Evolutionary conservation across 805 yeast genomes (phyloP).

Genomic region (Kazachstania bromeliacearum): DNA sequence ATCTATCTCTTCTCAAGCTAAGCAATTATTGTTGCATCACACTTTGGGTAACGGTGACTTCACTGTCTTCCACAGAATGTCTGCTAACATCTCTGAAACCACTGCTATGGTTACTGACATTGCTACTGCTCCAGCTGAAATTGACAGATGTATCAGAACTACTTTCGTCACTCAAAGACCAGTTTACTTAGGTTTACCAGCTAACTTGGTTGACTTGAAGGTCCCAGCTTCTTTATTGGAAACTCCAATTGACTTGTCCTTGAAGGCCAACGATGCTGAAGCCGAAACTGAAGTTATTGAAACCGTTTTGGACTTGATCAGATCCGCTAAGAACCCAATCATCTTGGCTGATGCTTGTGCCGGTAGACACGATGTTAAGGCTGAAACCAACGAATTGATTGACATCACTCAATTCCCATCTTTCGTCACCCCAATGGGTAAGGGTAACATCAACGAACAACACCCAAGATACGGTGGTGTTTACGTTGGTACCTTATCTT

Average conservation of each 20-base stretch:
- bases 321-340: conserved; percentile 56
- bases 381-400: conserved; percentile 55
- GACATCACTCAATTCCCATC: conserved; percentile 68
- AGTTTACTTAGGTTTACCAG: conserved; percentile 74
- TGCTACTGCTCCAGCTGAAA: conserved; percentile 54
- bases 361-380: conserved; percentile 58
- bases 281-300: conserved; percentile 57
- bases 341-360: conserved; percentile 85
- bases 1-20: conserved; percentile 60
- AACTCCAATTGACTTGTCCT: conserved; percentile 53
- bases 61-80: conserved; percentile 72
- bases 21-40: conserved; percentile 68
- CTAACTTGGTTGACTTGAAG: conserved; percentile 61
- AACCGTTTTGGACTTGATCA: conserved; percentile 42
- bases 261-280: conserved; percentile 48
- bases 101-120: conserved; percentile 56
- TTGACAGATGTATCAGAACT: conserved; percentile 65
- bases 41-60: conserved; percentile 79
- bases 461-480: conserved; percentile 74
- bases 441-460: conserved; percentile 65
- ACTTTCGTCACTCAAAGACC: conserved; percentile 71
- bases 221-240: conserved; percentile 51
- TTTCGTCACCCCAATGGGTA: conserved; percentile 87
- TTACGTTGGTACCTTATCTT: conserved; percentile 73
- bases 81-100: conserved; percentile 59